A percentile compares a stretch with the other conserved stretches of the same genome.
These are phyloP conservation scores for Macrophomina phaseolina DNA, from an alignment of 2,329 filamentous ascomycete genomes.

Conservation along the genomic window DNA sequence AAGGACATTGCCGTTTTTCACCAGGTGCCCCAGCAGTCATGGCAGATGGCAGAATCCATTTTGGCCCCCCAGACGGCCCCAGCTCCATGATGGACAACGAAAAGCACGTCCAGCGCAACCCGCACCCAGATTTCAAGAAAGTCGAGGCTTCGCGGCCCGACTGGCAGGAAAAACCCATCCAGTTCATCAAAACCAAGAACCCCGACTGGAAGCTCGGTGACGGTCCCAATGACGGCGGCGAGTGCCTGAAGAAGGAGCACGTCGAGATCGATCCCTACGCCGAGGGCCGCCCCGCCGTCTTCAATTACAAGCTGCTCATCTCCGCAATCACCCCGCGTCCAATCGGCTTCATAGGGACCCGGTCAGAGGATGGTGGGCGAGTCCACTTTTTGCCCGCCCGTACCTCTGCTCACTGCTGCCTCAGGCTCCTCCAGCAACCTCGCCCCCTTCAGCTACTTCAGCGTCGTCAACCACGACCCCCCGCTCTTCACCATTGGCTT, in stretches of 20 bases:
- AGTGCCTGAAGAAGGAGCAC: conserved; percentile 63
- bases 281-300: conserved; percentile 66
- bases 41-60: conserved; percentile 17
- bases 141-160: conserved; percentile 70
- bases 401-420: neutral
- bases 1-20: neutral
- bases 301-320: conserved; percentile 94
- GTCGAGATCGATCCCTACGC: conserved; percentile 82
- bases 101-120: conserved; percentile 63
- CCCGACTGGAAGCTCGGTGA: conserved; percentile 70
- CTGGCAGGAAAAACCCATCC: conserved; percentile 61
- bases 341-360: conserved; percentile 69
- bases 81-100: conserved; percentile 51
- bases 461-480: conserved; percentile 83
- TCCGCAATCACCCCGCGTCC: conserved; percentile 82
- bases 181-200: conserved; percentile 66
- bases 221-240: conserved; percentile 66
- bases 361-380: conserved; percentile 62
- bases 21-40: neutral
- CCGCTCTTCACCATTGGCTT: conserved; percentile 77
- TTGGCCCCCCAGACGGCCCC: conserved; percentile 18
- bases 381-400: neutral
- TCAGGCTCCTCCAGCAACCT: conserved; percentile 67
- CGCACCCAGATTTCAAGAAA: conserved; percentile 75
- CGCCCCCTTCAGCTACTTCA: conserved; percentile 87